A percentile compares a stretch with the other conserved stretches of the same genome.
phyloP scores from a whole-genome alignment of 176 grass and related monocot genomes.

The Echinochloa phyllopogon region DNA sequence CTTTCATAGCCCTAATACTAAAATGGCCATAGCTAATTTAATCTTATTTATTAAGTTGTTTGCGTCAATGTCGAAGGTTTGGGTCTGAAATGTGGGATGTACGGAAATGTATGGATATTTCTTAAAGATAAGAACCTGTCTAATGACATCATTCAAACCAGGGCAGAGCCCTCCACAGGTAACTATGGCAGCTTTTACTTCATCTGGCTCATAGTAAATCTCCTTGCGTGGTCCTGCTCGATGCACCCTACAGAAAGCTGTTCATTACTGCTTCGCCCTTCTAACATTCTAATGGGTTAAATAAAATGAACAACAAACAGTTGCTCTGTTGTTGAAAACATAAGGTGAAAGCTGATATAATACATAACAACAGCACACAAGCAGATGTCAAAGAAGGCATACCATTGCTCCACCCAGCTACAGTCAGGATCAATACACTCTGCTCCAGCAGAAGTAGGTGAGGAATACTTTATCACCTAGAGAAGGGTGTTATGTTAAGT shows the following conservation, averaged over 20 bases:
- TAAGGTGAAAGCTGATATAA: slow-evolving; percentile 11
- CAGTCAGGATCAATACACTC: slow-evolving; percentile 94
- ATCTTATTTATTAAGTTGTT: slow-evolving; percentile 27
- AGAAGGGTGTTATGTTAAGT: slow-evolving; percentile 32
- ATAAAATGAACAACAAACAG: slow-evolving; percentile 1
- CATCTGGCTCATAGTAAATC: slow-evolving; percentile 81
- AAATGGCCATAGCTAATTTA: background rate
- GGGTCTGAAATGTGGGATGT: background rate
- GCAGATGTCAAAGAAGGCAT: slow-evolving; percentile 21
- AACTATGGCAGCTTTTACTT: slow-evolving; percentile 97
- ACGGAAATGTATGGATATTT: slow-evolving; percentile 23
- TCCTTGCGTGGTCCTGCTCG: slow-evolving; percentile 86
- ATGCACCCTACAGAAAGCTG: slow-evolving; percentile 72
- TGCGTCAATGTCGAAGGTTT: background rate
- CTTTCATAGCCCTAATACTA: slow-evolving; percentile 23
- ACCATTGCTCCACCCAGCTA: slow-evolving; percentile 93
- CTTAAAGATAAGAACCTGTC: slow-evolving; percentile 63
- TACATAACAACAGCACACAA: background rate
- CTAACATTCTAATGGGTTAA: slow-evolving; percentile 6
- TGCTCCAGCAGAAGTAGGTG: slow-evolving; percentile 84
- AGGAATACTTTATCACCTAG: slow-evolving; percentile 85
- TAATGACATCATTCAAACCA: slow-evolving; percentile 94
- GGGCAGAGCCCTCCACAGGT: slow-evolving; percentile 91
- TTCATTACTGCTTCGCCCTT: slow-evolving; percentile 34
- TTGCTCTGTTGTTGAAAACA: background rate